Evolutionary conservation across 2,329 filamentous ascomycete species (phyloP).

Genomic region (Chalaropsis ovoidea): DNA sequence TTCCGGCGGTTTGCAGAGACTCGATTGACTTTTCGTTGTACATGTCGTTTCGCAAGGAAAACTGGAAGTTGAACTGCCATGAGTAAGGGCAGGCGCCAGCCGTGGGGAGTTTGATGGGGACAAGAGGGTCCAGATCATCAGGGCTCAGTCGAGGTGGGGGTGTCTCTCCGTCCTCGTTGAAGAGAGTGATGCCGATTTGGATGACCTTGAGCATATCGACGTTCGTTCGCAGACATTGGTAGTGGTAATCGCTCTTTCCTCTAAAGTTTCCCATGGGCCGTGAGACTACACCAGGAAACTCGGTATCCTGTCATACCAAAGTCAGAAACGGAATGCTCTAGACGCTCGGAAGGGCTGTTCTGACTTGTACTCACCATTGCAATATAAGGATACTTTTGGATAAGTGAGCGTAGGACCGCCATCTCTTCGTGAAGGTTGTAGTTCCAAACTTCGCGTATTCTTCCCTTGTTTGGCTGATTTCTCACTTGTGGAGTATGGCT

Average conservation of each 20-base stretch:
- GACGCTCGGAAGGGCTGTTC: constrained; percentile 12
- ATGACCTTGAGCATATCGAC: constrained; percentile 97
- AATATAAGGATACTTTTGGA: constrained; percentile 89
- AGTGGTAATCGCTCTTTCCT: constrained; percentile 95
- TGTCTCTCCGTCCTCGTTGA: constrained; percentile 80
- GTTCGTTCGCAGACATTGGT: constrained; percentile 93
- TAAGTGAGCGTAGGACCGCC: constrained; percentile 66
- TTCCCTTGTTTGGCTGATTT: constrained; percentile 57
- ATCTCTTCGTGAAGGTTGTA: constrained; percentile 88
- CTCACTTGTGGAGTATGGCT: constrained; percentile 37
- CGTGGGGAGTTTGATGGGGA: constrained; percentile 31
- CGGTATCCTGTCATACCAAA: constrained; percentile 61
- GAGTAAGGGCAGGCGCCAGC: constrained; percentile 62
- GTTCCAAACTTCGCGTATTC: constrained; percentile 95
- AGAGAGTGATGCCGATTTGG: constrained; percentile 88
- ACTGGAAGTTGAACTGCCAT: constrained; percentile 99
- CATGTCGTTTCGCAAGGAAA: constrained; percentile 92
- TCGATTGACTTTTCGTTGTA: constrained; percentile 93
- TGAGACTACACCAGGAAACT: constrained; percentile 95
- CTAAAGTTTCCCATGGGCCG: constrained; percentile 89
- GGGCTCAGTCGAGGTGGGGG: constrained; percentile 58
- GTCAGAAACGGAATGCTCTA: constrained; percentile 5
- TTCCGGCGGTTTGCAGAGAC: constrained; percentile 80
- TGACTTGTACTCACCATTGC: constrained; percentile 65
- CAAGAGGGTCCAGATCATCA: constrained; percentile 35